phyloP scores from a whole-genome alignment of 805 yeast genomes.

The Teunomyces aglyptinius region DNA sequence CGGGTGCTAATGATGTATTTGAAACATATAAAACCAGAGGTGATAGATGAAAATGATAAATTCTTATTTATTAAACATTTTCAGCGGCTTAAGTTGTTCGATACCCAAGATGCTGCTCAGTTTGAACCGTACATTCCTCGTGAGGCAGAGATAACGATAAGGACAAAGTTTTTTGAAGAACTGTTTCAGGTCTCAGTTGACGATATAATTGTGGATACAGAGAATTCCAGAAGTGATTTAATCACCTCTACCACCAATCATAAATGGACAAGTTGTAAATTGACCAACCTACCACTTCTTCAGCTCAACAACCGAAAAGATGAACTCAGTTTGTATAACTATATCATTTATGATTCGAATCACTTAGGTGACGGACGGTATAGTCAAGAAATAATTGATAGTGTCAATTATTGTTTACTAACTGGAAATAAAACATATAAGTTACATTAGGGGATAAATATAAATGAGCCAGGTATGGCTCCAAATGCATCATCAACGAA shows the following conservation, averaged over 20 bases:
- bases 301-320: slow-evolving; percentile 32
- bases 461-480: slow-evolving; percentile 24
- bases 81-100: slow-evolving; percentile 6
- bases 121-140: slow-evolving; percentile 10
- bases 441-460: slow-evolving; percentile 4
- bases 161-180: slow-evolving; percentile 33
- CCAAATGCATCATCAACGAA: slow-evolving; percentile 24
- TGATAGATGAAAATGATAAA: slow-evolving; percentile 17
- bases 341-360: slow-evolving; percentile 15
- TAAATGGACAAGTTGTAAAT: slow-evolving; percentile 36
- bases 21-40: neutral
- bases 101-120: neutral
- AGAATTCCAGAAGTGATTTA: slow-evolving; percentile 5
- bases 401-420: slow-evolving; percentile 32
- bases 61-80: slow-evolving; percentile 19
- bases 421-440: slow-evolving; percentile 36
- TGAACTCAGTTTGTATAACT: slow-evolving; percentile 30
- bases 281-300: slow-evolving; percentile 36
- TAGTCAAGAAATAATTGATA: slow-evolving; percentile 15
- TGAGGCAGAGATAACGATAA: slow-evolving; percentile 21
- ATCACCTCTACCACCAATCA: slow-evolving; percentile 31
- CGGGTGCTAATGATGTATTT: slow-evolving; percentile 14
- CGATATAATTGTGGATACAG: slow-evolving; percentile 12
- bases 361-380: slow-evolving; percentile 11
- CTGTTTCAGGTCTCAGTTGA: slow-evolving; percentile 20